Percentiles rank a stretch among this genome's conserved stretches.
Evolutionary conservation across 495 filamentous ascomycete species (phyloP).

Genomic region (Xylaria telfairii): DNA sequence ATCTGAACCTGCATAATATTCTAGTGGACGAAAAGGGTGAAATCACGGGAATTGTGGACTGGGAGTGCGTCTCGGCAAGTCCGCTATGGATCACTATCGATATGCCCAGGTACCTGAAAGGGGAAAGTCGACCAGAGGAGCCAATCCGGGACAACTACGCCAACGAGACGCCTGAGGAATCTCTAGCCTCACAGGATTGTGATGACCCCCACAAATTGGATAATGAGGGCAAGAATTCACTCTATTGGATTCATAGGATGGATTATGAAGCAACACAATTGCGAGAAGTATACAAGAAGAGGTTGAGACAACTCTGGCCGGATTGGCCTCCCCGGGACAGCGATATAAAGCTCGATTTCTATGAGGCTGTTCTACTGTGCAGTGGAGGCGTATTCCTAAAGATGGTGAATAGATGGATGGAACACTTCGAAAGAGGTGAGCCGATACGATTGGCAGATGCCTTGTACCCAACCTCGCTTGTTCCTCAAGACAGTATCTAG

Average conservation of each 20-base stretch:
- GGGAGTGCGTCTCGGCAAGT: conserved; percentile 56
- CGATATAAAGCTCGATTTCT: background rate
- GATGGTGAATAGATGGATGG: conserved; percentile 3
- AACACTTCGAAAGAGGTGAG: background rate
- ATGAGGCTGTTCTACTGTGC: background rate
- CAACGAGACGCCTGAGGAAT: background rate
- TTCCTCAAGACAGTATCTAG: background rate
- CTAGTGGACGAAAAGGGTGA: conserved; percentile 50
- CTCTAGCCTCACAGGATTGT: background rate
- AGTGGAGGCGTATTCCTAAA: background rate
- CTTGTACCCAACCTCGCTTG: background rate
- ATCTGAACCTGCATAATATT: conserved; percentile 56
- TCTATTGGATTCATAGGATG: conserved; percentile 47
- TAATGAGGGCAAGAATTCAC: conserved; percentile 44
- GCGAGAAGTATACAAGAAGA: conserved; percentile 38
- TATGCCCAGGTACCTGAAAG: conserved; percentile 51
- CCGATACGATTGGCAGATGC: conserved; percentile 5
- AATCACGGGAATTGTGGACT: conserved; percentile 56
- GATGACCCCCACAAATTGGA: conserved; percentile 35
- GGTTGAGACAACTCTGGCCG: conserved; percentile 34
- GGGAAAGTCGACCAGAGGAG: conserved; percentile 29
- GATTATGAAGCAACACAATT: conserved; percentile 46
- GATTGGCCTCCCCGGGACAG: conserved; percentile 24
- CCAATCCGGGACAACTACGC: conserved; percentile 25
- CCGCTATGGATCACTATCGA: conserved; percentile 55